A percentile compares a stretch with the other conserved stretches of the same genome.
Conservation (phyloP, 495 filamentous ascomycete species). For the Aspergillus asperescens region DNA sequence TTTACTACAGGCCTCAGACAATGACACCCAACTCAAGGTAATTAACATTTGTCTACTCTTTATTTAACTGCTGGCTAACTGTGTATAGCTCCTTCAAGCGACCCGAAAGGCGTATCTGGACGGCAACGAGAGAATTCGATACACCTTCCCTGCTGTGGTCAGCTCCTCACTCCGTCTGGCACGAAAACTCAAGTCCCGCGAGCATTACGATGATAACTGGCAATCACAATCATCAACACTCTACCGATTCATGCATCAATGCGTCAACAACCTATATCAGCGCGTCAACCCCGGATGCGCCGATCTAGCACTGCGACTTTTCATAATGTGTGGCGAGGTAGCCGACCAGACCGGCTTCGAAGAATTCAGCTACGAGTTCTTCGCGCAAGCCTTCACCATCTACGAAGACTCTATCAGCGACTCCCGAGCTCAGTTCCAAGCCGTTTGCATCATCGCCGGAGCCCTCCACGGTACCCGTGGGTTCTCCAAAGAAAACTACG, state of each 20-base stretch:
- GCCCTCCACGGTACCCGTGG: conserved; percentile 79
- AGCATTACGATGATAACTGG: conserved; percentile 96
- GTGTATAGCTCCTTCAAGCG: conserved; percentile 68
- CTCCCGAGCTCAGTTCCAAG: conserved; percentile 93
- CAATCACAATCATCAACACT: conserved; percentile 80
- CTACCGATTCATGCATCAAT: conserved; percentile 90
- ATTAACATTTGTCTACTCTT: background rate
- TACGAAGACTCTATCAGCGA: conserved; percentile 96
- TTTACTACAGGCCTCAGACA: conserved; percentile 73
- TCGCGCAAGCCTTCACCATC: conserved; percentile 95
- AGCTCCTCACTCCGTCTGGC: conserved; percentile 88
- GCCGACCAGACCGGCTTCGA: conserved; percentile 90
- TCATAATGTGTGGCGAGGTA: conserved; percentile 85
- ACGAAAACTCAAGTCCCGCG: conserved; percentile 79
- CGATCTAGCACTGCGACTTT: conserved; percentile 81
- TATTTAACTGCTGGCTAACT: conserved; percentile 15
- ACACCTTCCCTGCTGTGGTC: conserved; percentile 87
- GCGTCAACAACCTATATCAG: conserved; percentile 81
- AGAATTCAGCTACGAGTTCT: conserved; percentile 96
- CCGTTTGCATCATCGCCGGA: conserved; percentile 89
- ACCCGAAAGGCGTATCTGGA: conserved; percentile 83
- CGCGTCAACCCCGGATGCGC: conserved; percentile 76
- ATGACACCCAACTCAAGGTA: conserved; percentile 88
- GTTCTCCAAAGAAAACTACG: conserved; percentile 95
- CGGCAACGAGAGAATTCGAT: conserved; percentile 91